Evolutionary conservation across 345 rosid species (phyloP), one percentile per base, ranked within the genome.

Genomic region (Triadica sebifera): DNA sequence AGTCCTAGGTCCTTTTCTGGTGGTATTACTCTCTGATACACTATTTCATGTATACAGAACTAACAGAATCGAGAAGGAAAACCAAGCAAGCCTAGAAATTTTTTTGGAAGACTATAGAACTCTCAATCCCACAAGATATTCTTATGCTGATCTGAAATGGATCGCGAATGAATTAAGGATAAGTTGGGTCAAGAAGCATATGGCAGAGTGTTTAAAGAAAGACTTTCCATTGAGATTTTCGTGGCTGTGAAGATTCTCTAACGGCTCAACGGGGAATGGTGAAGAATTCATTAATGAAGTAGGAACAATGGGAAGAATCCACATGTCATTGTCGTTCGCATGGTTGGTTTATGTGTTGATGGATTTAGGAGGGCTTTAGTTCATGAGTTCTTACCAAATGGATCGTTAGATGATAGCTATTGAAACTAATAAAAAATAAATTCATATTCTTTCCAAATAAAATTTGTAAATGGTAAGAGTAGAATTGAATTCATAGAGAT

Each of bases 141-240:
- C 63, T 0, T 73, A 78, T 53, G 47, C 64, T 61, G 81, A 78
- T 55, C 4, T 78, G 6, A 61, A 73, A 49, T 73, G 77, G 74
- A 78, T 78, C 10, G 68, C 74, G 10, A 43, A 62, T 68, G 53
- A 73, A 17, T 78, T 78, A 12, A 73, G 65, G 68, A 67, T 6
- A 49, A 78, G 16, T 19, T 78, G 58, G 81, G 77, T 2, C 77
- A 69, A n/a, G 81, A 77, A 61, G 60, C 81, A 8, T 73, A 73
- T 78, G 81, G 81, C 16, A 73, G 70, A 0, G 81, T 78, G 46
- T 78, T 20, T 49, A 78, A 78, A 67, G 81, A 77, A n/a, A 78
- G 39, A 56, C 75, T 78, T 19, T 72, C 77, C 2, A 43, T 39
- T 67, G 81, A 78, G 57, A 73, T 78, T 37, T 65, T 29, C 43